Evolutionary conservation across 768 basidiomycete genomes (phyloP).

Genomic region (Podaxis rugospora): DNA sequence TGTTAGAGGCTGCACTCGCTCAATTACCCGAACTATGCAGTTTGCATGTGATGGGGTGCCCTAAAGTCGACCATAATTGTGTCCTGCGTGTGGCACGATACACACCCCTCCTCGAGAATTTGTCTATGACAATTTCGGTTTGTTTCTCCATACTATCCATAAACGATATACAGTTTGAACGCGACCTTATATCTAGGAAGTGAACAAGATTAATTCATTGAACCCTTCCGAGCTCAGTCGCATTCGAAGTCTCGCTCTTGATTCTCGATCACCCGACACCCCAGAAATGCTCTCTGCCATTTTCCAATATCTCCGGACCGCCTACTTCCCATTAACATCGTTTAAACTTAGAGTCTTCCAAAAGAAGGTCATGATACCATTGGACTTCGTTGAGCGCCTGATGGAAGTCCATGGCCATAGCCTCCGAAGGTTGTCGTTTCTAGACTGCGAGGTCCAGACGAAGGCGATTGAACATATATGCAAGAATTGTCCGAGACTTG

Average conservation of each 20-base stretch:
- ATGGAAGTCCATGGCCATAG: conserved; percentile 35
- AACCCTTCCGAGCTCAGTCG: conserved; percentile 32
- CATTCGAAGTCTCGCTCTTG: conserved; percentile 50
- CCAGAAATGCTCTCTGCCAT: conserved; percentile 25
- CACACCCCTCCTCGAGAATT: conserved; percentile 52
- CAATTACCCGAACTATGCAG: conserved; percentile 50
- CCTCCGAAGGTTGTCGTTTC: conserved; percentile 40
- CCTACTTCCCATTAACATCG: conserved; percentile 28
- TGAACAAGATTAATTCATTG: conserved; percentile 28
- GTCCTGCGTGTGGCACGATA: conserved; percentile 42
- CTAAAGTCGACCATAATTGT: conserved; percentile 46
- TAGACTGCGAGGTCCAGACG: conserved; percentile 38
- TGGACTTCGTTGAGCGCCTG: conserved; percentile 38
- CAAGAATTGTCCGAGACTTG: conserved; percentile 37
- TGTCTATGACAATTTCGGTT: conserved; percentile 61
- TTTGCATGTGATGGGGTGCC: conserved; percentile 60
- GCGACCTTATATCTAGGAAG: background rate
- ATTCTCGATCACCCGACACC: conserved; percentile 36
- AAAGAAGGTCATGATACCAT: conserved; percentile 30
- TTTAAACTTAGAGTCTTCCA: conserved; percentile 45
- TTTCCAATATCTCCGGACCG: conserved; percentile 27
- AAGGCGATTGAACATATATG: conserved; percentile 39
- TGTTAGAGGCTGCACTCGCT: conserved; percentile 43
- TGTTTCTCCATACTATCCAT: conserved; percentile 17
- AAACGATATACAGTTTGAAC: conserved; percentile 2